Evolutionary conservation across 805 yeast genomes (phyloP).

Genomic region (Wickerhamiella domercqiae): DNA sequence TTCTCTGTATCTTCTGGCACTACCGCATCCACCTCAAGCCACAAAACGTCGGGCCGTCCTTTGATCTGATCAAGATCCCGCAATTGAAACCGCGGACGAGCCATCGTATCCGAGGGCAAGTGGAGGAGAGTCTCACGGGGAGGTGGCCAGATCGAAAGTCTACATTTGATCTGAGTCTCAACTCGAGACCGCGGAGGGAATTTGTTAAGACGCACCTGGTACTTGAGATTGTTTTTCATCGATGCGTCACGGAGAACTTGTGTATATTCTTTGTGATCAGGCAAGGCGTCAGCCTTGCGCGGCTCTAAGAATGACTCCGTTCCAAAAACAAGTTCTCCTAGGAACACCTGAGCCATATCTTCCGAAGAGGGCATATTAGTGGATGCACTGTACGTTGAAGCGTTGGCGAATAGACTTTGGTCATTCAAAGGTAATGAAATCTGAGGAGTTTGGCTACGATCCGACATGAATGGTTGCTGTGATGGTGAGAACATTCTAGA

Average conservation of each 20-base stretch:
- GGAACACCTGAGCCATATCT: neutral
- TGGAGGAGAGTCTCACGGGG: constrained; percentile 62
- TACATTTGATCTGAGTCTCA: constrained; percentile 84
- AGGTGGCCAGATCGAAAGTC: constrained; percentile 53
- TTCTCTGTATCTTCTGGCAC: constrained; percentile 30
- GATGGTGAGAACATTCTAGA: too few species aligned
- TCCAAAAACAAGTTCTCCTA: neutral
- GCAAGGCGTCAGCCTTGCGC: neutral
- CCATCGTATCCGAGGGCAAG: constrained; percentile 73
- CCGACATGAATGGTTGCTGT: too few species aligned
- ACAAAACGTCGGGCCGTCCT: constrained; percentile 18
- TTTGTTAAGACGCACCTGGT: constrained; percentile 28
- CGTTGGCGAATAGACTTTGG: too few species aligned
- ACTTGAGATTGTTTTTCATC: constrained; percentile 6
- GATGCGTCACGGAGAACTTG: neutral
- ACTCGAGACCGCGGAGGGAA: constrained; percentile 78
- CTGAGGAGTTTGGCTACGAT: too few species aligned
- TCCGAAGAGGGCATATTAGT: neutral
- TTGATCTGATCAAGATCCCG: constrained; percentile 15
- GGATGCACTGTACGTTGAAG: too few species aligned
- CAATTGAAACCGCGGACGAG: constrained; percentile 72
- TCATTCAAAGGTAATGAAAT: too few species aligned
- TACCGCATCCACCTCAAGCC: constrained; percentile 67
- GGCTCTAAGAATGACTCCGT: too few species aligned
- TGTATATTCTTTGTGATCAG: neutral